These are phyloP conservation scores for Pterocarpus santalinus DNA, from an alignment of 306 rosid genomes.

Conservation along the genomic window DNA sequence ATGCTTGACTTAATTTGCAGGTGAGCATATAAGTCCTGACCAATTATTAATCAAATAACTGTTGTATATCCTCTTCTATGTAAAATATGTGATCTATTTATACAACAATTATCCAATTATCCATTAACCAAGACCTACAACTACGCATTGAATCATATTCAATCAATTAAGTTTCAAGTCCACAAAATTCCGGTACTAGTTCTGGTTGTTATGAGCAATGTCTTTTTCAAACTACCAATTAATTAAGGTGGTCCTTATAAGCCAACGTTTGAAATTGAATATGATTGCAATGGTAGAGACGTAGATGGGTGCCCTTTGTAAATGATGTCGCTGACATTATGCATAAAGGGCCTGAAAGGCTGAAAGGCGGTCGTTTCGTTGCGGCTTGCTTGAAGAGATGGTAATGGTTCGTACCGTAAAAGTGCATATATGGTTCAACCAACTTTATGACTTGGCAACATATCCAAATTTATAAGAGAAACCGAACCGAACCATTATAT, in stretches of 20 bases:
- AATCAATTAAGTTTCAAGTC: neutral
- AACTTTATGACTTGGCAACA: constrained; percentile 29
- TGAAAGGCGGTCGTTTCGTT: neutral
- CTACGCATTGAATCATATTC: neutral
- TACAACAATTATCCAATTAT: neutral
- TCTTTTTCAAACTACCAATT: neutral
- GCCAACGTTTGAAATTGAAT: neutral
- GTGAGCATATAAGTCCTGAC: neutral
- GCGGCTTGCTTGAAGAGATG: constrained; percentile 8
- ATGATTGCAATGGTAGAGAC: neutral
- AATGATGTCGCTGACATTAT: neutral
- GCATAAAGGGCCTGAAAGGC: neutral
- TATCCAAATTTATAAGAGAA: neutral
- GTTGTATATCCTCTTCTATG: neutral
- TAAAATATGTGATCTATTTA: neutral
- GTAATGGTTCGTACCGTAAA: neutral
- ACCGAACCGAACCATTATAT: neutral
- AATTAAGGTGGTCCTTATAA: neutral
- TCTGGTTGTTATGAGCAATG: neutral
- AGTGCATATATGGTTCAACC: constrained; percentile 33
- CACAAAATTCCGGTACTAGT: neutral
- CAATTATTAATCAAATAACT: neutral
- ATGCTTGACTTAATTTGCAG: too few relatives aligned
- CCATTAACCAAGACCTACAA: neutral
- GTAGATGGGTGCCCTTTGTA: neutral